A percentile compares a stretch with the other conserved stretches of the same genome.
Evolutionary conservation across 176 grass and related monocot genomes (phyloP).

Genomic region (Thalia dealbata): DNA sequence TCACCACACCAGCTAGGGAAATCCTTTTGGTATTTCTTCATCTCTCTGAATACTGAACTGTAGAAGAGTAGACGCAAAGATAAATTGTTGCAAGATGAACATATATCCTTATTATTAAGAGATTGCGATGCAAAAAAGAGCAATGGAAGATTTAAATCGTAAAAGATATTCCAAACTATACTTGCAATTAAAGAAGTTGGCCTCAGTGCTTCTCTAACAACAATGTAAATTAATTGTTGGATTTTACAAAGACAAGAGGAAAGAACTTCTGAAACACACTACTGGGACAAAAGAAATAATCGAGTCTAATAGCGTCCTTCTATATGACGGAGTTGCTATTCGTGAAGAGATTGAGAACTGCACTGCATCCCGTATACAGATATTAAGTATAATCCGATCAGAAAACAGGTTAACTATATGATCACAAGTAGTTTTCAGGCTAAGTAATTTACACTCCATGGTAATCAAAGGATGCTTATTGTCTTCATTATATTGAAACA

Average conservation of each 20-base stretch:
- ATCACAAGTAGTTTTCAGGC: no score
- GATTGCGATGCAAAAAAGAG: neutral
- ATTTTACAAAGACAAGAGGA: neutral
- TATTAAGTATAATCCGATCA: no score
- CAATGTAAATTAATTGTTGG: neutral
- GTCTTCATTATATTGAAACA: neutral
- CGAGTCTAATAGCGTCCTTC: neutral
- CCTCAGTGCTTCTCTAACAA: neutral
- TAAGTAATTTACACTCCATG: neutral
- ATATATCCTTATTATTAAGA: neutral
- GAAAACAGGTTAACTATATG: no score
- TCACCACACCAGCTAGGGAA: slow-evolving; percentile 84
- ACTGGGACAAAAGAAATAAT: no score
- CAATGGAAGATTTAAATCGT: no score
- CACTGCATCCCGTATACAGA: no score
- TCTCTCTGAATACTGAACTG: slow-evolving; percentile 88
- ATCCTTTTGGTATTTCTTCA: slow-evolving; percentile 93
- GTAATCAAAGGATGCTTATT: neutral
- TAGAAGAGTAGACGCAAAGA: neutral
- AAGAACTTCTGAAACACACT: neutral
- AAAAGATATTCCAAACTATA: neutral
- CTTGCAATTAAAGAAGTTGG: neutral
- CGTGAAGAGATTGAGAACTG: no score
- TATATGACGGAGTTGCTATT: no score
- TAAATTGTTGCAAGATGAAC: neutral